A percentile compares a stretch with the other conserved stretches of the same genome.
phyloP scores from a whole-genome alignment of 257 asterid species.

The Osmanthus fragrans region DNA sequence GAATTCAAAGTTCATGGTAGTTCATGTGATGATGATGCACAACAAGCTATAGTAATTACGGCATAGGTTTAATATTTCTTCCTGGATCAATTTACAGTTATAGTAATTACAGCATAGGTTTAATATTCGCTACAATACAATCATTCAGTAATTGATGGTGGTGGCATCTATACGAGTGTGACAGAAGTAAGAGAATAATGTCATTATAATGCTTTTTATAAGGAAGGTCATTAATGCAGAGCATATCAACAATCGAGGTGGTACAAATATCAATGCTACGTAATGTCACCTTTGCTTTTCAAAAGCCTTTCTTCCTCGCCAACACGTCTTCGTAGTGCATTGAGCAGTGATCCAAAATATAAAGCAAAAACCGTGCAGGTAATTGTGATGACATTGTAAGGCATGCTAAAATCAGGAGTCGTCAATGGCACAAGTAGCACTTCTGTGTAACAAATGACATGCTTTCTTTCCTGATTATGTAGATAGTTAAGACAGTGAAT shows the following conservation, averaged over 20 bases:
- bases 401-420: conserved; percentile 99
- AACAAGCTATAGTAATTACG: too few relatives aligned
- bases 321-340: conserved; percentile 75
- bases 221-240: not conserved
- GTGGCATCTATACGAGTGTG: not conserved
- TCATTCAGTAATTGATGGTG: not conserved
- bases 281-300: conserved; percentile 54
- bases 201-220: not conserved
- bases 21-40: too few relatives aligned
- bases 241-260: not conserved
- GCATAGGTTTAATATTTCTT: too few relatives aligned
- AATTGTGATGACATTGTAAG: conserved; percentile 95
- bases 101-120: too few relatives aligned
- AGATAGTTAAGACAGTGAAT: conserved; percentile 22
- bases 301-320: conserved; percentile 85
- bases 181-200: not conserved
- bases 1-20: too few relatives aligned
- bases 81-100: too few relatives aligned
- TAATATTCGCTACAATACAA: not conserved
- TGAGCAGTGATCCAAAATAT: conserved; percentile 91
- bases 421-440: conserved; percentile 95
- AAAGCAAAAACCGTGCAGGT: conserved; percentile 95
- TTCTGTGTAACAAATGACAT: conserved; percentile 81
- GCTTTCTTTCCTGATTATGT: conserved; percentile 52
- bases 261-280: not conserved